Conservation (phyloP, 2,329 filamentous ascomycete species). For the Pyrenophora tritici-repentis region DNA sequence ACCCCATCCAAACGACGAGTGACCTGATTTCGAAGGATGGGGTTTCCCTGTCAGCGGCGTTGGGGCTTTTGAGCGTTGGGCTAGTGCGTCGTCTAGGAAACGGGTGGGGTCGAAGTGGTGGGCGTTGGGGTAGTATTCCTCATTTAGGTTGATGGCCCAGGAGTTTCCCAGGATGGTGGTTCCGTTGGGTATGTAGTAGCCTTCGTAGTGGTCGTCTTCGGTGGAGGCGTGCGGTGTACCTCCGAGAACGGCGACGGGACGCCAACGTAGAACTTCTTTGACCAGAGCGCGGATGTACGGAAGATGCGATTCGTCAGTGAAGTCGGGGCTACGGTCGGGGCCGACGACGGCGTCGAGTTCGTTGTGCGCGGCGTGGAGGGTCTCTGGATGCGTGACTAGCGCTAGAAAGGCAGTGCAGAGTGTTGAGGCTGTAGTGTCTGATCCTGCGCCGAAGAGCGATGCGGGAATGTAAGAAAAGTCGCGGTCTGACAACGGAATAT, state of each 20-base stretch:
- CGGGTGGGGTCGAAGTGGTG: constrained; percentile 49
- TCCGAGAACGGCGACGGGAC: constrained; percentile 49
- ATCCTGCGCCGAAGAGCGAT: constrained; percentile 56
- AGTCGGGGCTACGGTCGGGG: constrained; percentile 37
- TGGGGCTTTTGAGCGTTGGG: constrained; percentile 22
- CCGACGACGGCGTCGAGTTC: constrained; percentile 48
- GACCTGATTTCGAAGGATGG: constrained; percentile 39
- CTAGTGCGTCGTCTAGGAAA: constrained; percentile 40
- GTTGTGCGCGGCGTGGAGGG: constrained; percentile 50
- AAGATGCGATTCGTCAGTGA: constrained; percentile 45
- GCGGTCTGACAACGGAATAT: constrained; percentile 47
- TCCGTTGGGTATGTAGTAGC: constrained; percentile 56
- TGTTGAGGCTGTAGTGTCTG: constrained; percentile 57
- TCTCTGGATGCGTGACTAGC: constrained; percentile 54
- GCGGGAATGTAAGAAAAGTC: constrained; percentile 54
- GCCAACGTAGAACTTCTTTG: constrained; percentile 46
- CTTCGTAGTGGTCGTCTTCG: constrained; percentile 56
- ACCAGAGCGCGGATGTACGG: constrained; percentile 49
- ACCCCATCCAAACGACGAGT: constrained; percentile 46
- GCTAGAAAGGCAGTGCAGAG: constrained; percentile 57
- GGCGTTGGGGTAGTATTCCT: constrained; percentile 48
- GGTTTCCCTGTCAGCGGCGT: constrained; percentile 24
- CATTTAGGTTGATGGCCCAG: constrained; percentile 53
- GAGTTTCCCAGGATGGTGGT: constrained; percentile 54
- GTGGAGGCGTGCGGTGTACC: constrained; percentile 56